phyloP scores from a whole-genome alignment of 768 basidiomycete genomes.

The Dioszegia aurantiaca region DNA sequence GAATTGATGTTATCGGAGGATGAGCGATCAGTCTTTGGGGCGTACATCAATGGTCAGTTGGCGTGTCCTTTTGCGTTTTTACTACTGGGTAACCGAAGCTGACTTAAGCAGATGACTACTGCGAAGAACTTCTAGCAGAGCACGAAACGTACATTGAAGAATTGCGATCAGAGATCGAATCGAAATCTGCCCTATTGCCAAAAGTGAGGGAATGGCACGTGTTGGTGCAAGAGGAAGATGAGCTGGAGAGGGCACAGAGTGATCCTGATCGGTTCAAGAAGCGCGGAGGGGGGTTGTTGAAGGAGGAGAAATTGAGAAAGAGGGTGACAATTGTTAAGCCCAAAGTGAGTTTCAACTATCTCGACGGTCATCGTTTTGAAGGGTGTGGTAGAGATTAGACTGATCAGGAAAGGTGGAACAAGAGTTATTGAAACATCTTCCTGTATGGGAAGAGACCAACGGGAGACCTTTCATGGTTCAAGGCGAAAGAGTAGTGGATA shows the following conservation, averaged over 20 bases:
- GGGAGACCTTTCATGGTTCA: slow-evolving; percentile 76
- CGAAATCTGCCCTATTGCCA: slow-evolving; percentile 71
- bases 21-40: slow-evolving; percentile 73
- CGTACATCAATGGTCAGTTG: slow-evolving; percentile 73
- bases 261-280: slow-evolving; percentile 49
- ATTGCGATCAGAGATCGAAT: slow-evolving; percentile 75
- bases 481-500: slow-evolving; percentile 73
- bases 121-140: slow-evolving; percentile 76
- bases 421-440: slow-evolving; percentile 73
- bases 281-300: slow-evolving; percentile 58
- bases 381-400: not conserved
- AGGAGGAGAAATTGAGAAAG: slow-evolving; percentile 97
- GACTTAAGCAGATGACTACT: slow-evolving; percentile 78
- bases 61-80: not conserved
- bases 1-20: slow-evolving; percentile 81
- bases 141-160: slow-evolving; percentile 82
- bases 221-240: slow-evolving; percentile 83
- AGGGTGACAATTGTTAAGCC: slow-evolving; percentile 89
- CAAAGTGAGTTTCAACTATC: slow-evolving; percentile 74
- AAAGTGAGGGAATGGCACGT: slow-evolving; percentile 84
- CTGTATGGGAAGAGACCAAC: slow-evolving; percentile 78
- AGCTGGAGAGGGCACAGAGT: slow-evolving; percentile 60
- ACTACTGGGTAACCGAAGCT: too few relatives aligned
- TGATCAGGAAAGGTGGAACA: slow-evolving; percentile 68
- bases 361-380: not conserved